Evolutionary conservation across 768 basidiomycete species (phyloP), one percentile per base, ranked within the genome.

Genomic region (Ephemerocybe angulata): DNA sequence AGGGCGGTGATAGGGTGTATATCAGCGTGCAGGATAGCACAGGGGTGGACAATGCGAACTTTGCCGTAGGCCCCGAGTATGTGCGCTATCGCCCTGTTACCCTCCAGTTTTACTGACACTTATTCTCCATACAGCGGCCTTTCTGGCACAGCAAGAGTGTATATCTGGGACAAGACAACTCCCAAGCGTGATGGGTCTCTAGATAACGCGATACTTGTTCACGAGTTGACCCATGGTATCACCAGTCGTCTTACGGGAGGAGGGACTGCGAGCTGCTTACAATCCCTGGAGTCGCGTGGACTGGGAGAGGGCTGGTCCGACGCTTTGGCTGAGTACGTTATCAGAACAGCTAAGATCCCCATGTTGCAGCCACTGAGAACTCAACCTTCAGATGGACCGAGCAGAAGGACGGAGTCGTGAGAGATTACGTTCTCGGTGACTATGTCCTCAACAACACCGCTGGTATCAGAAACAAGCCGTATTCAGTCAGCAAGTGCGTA

Each of bases 231-330:
- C 13, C 78, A 76, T 55, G 76, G 76, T 25, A 64, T 76, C 53
- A 75, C 75, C 28, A 77, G 70, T 59, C 66, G 73, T 15, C 67
- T 81, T 73, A 81, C 79, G n/a, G 80, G 80, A 31, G 78, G 79
- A 40, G 79, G 77, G 44, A 78, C 79, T 25, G 80, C 79, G 44
- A 72, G 81, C 19, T 87, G 86, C 70, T 70, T 87, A 56, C 82
- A 84, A 63, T 82, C 76, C 35, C 74, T 75, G 37, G 85, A 86
- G 63, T 76, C 84, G 6, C 83, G 83, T 35, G 85, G 85, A 29
- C 79, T 86, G 79, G 85, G 84, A 46, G 86, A 86, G 67, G 84
- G 62, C 22, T 54, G 57, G 53, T 54, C 57, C 6, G 57, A 58
- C 40, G 57, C 53, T 3, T 17, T 54, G 6, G 48, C 53, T 22